Base-by-base conservation (phyloP, 768 basidiomycete genomes). In the Tulasnella sp. region DNA sequence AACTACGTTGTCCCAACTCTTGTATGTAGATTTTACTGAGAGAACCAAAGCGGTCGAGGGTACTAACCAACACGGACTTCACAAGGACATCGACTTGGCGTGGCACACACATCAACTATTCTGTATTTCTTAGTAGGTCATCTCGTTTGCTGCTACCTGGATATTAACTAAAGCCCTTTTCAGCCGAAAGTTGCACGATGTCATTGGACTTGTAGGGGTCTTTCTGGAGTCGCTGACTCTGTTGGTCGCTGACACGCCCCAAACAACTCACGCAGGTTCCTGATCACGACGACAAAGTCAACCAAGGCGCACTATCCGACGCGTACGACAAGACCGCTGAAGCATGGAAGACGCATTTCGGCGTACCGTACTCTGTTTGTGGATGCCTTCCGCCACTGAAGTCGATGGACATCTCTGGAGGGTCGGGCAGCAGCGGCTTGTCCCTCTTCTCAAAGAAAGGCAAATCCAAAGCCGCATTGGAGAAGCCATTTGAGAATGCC, bases 361-460 rank as follows among this genome's bases (percentile, higher is more conserved):
- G 84, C 69, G 81, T 86, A 9, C 82, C 85, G 1, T 91, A 91
- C 81, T 86, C 83, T 72, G 85, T 87, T 34, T 91, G 90, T 76
- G 90, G 90, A 2, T 91, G 90, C 79, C 85, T 87, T 0, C n/a
- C 80, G 86, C 15, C 79, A 14, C 15, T 40, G 19, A 76, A 76
- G n/a, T 3, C 69, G 19, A 40, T 40, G 36, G 39, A 36, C 40
- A 34, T 64, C 29, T 64, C 29, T 0, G 58, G 31, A 31, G 31
- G 31, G 15, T n/a, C 29, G 1, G 37, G 67, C 64, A 14, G 67
- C 40, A 14, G 67, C 40, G 25, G 39, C 38, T 67, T 69, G 19
- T 64, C 58, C 31, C 31, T 72, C 39, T 79, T 79, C 68, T 67
- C 68, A 15, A 37, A 52, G n/a, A 74, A 74, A n/a, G 73, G 73